Conservation (phyloP, 768 basidiomycete species). For the Hericium rajendrae region DNA sequence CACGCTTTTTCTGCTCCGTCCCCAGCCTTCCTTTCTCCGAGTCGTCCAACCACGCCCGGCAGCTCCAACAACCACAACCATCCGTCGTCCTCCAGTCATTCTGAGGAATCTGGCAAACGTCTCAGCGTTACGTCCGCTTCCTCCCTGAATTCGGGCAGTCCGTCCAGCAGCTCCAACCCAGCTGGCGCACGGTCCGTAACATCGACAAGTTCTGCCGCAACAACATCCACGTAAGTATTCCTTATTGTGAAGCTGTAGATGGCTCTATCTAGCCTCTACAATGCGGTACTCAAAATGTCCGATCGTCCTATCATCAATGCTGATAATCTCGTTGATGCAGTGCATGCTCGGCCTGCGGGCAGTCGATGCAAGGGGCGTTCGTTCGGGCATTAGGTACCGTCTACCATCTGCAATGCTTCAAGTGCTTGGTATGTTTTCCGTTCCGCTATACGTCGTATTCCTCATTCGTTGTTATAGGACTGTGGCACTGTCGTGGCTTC, state of each 20-base stretch:
- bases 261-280: background rate
- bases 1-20: conserved; percentile 14
- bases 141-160: conserved; percentile 43
- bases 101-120: conserved; percentile 37
- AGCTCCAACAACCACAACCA: conserved; percentile 36
- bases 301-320: background rate
- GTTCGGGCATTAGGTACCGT: conserved; percentile 91
- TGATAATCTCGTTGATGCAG: conserved; percentile 24
- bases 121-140: conserved; percentile 38
- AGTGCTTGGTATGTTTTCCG: conserved; percentile 70
- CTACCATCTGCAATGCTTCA: conserved; percentile 97
- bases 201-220: conserved; percentile 46
- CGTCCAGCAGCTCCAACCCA: conserved; percentile 40
- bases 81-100: conserved; percentile 45
- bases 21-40: conserved; percentile 38
- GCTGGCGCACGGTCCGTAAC: conserved; percentile 30
- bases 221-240: conserved; percentile 11
- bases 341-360: conserved; percentile 68
- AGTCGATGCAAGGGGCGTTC: conserved; percentile 88
- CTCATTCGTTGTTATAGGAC: conserved; percentile 45
- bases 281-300: background rate
- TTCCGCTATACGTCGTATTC: conserved; percentile 4
- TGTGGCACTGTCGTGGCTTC: conserved; percentile 94
- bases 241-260: conserved; percentile 4
- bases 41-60: conserved; percentile 53